Percentiles rank a stretch among this genome's conserved stretches.
phyloP scores from a whole-genome alignment of 352 stramenopile genomes.

The Phytophthora meadii region DNA sequence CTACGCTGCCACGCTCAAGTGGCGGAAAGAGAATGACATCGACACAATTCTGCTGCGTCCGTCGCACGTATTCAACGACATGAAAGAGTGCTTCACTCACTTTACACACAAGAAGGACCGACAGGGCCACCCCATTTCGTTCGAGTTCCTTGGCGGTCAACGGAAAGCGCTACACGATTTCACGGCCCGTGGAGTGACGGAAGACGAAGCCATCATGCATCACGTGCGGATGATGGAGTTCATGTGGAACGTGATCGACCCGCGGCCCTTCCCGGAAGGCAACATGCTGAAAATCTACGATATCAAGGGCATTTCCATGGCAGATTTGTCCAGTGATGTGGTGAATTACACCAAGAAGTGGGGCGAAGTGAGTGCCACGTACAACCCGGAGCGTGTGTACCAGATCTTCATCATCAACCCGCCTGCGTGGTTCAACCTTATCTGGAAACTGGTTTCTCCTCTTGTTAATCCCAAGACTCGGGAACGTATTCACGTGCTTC shows the following conservation, averaged over 20 bases:
- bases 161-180: conserved; percentile 69
- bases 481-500: conserved; percentile 71
- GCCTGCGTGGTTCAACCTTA: conserved; percentile 79
- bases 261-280: conserved; percentile 62
- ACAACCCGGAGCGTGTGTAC: conserved; percentile 80
- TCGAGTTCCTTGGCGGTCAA: conserved; percentile 67
- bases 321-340: conserved; percentile 70
- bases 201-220: conserved; percentile 68
- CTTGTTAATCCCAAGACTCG: conserved; percentile 77
- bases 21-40: conserved; percentile 74
- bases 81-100: conserved; percentile 71
- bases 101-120: conserved; percentile 77
- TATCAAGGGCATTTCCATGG: conserved; percentile 80
- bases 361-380: conserved; percentile 62
- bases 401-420: conserved; percentile 82
- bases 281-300: conserved; percentile 80
- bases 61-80: conserved; percentile 58
- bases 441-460: conserved; percentile 81
- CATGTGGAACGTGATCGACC: conserved; percentile 72
- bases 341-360: conserved; percentile 78
- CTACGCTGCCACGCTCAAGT: conserved; percentile 64
- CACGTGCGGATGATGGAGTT: conserved; percentile 76
- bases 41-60: conserved; percentile 73
- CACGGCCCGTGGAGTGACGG: conserved; percentile 56
- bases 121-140: conserved; percentile 59